phyloP scores from a whole-genome alignment of 1,284 basidiomycete genomes.

The Rhodotorula sp. region DNA sequence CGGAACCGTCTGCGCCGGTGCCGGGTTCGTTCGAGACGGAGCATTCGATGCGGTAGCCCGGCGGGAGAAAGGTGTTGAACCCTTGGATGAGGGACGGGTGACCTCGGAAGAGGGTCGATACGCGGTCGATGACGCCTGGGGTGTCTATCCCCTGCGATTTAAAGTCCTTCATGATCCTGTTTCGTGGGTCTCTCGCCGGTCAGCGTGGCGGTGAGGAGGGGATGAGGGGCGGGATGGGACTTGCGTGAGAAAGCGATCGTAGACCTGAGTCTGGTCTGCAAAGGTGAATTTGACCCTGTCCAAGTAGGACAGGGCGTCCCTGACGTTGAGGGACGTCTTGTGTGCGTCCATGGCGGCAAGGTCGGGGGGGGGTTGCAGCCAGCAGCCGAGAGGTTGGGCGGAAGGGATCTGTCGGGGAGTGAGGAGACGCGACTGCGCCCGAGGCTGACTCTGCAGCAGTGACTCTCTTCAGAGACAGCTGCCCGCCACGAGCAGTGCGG shows the following conservation, averaged over 20 bases:
- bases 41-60: constrained; percentile 66
- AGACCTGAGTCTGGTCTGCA: constrained; percentile 39
- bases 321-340: constrained; percentile 33
- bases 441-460: too few species aligned
- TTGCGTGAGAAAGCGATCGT: constrained; percentile 40
- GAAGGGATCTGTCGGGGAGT: constrained; percentile 4
- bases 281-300: constrained; percentile 41
- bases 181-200: not conserved
- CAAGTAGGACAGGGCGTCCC: constrained; percentile 36
- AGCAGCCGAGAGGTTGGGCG: not conserved
- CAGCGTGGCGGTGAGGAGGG: not conserved
- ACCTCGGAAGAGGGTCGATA: constrained; percentile 90
- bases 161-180: constrained; percentile 70
- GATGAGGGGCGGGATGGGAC: not conserved
- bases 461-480: too few species aligned
- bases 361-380: not conserved
- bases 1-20: constrained; percentile 11
- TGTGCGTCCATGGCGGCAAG: constrained; percentile 11
- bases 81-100: constrained; percentile 93
- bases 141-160: constrained; percentile 96
- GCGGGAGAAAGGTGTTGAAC: constrained; percentile 97
- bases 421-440: too few species aligned
- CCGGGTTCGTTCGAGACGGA: constrained; percentile 65
- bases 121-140: constrained; percentile 91
- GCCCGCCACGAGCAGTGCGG: too few species aligned